Base-by-base conservation (phyloP, 495 filamentous ascomycete species). In the Viridothelium virens region DNA sequence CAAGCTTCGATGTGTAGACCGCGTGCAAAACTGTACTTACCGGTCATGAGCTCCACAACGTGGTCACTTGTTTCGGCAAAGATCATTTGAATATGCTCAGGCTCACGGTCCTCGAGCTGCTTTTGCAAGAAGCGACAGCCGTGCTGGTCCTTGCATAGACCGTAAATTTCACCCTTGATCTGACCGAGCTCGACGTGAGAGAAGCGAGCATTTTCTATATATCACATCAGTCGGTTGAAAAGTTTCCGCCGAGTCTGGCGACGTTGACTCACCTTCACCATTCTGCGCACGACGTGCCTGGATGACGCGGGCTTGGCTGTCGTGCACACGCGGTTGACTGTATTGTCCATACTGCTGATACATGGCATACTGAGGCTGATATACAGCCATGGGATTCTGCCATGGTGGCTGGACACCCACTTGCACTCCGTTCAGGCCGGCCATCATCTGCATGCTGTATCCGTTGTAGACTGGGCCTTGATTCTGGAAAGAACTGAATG, bases 111-210 rank as follows among this genome's bases (percentile, higher is more conserved):
- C 77, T 97, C 94, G n/a, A 98, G 79, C 77, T 96, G 94, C 80
- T 95, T 92, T 80, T 98, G 94, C 47, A 98, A 77, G 76, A 90
- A 97, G 66, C 94, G 87, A 71, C 94, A 98, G 36, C 94, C 94
- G 76, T 97, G 91, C 77, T 98, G 94, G 73, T 98, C 94, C 77
- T 96, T 97, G 81, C 92, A 97, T 31, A 96, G 81, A 12, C 79
- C 79, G 75, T 96, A 92, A 69, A 98, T 89, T 70, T 91, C 86
- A 44, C 91, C 90, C 48, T 82, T 79, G 67, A 92, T 85, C 61
- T 87, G 80, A 71, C 96, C 89, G n/a, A 98, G 78, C 16, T 86
- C 83, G 68, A 89, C 78, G 71, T 91, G 91, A 46, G 85, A 82
- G 75, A 89, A 96, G 34, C 91, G 90, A 70, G 83, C 83, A 74